Evolutionary conservation across 768 basidiomycete species (phyloP).

Genomic region (Termitomyces sp.): DNA sequence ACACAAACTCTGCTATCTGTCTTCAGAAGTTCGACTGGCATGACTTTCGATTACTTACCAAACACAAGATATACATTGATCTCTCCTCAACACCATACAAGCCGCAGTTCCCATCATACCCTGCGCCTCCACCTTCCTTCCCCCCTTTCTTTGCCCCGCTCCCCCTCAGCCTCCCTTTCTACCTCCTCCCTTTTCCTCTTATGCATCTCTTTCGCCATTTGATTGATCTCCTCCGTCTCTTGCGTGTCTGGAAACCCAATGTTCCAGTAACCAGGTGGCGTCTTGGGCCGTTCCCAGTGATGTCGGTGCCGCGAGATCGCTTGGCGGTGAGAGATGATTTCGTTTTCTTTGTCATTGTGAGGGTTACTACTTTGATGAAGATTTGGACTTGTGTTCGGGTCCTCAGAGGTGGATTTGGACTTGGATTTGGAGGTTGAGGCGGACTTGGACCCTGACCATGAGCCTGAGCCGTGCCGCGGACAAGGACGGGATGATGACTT

Average conservation of each 20-base stretch:
- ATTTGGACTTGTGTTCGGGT: neutral
- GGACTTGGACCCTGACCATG: neutral
- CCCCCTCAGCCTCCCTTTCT: slow-evolving; percentile 40
- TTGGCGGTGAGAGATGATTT: slow-evolving; percentile 54
- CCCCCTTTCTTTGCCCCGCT: slow-evolving; percentile 20
- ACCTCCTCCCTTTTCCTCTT: slow-evolving; percentile 53
- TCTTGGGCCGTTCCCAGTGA: slow-evolving; percentile 63
- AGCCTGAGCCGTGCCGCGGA: slow-evolving; percentile 16
- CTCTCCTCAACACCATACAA: neutral
- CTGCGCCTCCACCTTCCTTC: slow-evolving; percentile 32
- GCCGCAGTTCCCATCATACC: neutral
- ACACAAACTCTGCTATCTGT: no score
- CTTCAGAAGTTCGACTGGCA: no score
- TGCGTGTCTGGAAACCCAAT: slow-evolving; percentile 90
- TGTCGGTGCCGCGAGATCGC: slow-evolving; percentile 68
- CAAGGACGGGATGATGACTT: slow-evolving; percentile 16
- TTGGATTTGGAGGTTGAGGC: neutral
- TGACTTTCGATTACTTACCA: neutral
- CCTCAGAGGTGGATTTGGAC: neutral
- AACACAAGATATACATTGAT: neutral
- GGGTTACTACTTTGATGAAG: neutral
- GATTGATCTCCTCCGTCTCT: slow-evolving; percentile 71
- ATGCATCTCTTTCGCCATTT: slow-evolving; percentile 67
- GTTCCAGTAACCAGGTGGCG: slow-evolving; percentile 86
- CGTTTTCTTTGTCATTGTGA: slow-evolving; percentile 16